phyloP scores from a whole-genome alignment of 1,284 basidiomycete genomes.

The Tilletia setariae region DNA sequence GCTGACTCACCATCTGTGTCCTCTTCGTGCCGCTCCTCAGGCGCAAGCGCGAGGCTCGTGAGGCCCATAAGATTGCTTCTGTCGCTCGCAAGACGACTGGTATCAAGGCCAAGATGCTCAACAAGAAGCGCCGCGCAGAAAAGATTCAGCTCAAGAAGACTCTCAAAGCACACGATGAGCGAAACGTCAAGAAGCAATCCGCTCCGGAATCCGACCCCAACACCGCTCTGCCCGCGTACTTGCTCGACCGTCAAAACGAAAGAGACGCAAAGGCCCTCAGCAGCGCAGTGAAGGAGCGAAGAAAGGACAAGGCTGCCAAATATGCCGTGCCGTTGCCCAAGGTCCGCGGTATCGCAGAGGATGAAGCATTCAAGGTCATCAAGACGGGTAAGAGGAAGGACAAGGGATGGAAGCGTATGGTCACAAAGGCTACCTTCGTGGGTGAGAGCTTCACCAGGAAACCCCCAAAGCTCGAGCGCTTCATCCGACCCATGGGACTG shows the following conservation, averaged over 20 bases:
- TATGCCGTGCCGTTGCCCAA: constrained; percentile 95
- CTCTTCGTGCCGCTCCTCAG: constrained; percentile 16
- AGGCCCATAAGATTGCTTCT: constrained; percentile 80
- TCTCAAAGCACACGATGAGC: constrained; percentile 96
- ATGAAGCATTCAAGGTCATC: constrained; percentile 99
- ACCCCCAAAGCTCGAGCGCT: constrained; percentile 98
- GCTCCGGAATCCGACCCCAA: constrained; percentile 40
- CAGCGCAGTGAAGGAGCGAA: constrained; percentile 96
- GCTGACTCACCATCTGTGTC: not conserved
- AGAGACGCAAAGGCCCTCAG: constrained; percentile 96
- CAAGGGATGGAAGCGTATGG: constrained; percentile 99
- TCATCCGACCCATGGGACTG: constrained; percentile 93
- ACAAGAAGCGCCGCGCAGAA: constrained; percentile 91
- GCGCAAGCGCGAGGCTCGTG: constrained; percentile 88
- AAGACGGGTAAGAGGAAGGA: constrained; percentile 95
- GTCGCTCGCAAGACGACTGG: constrained; percentile 91
- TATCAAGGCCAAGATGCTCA: constrained; percentile 94
- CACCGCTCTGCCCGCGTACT: constrained; percentile 64
- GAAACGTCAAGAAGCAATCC: constrained; percentile 70
- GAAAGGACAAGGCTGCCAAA: constrained; percentile 98
- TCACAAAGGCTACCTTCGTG: constrained; percentile 98
- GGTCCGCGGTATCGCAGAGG: constrained; percentile 96
- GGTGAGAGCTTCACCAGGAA: constrained; percentile 97
- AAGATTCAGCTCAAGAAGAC: constrained; percentile 99
- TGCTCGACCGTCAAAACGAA: constrained; percentile 94